These are phyloP conservation scores for Suhomyces vadensis DNA, from an alignment of 805 yeast species.

Conservation along the genomic window DNA sequence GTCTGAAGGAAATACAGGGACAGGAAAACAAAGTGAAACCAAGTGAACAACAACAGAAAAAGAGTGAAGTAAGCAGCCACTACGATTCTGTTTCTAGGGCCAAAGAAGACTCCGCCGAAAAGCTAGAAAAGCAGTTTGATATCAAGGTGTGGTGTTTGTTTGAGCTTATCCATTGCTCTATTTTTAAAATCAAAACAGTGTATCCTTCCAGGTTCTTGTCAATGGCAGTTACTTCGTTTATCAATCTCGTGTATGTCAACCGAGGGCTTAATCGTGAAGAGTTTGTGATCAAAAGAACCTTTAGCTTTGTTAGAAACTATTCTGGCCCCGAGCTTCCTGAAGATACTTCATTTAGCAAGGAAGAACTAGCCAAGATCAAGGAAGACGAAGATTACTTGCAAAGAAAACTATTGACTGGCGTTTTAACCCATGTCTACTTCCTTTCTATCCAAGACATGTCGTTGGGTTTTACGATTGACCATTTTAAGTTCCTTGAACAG, in stretches of 20 bases:
- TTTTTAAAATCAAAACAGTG: slow-evolving; percentile 62
- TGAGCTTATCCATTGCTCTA: slow-evolving; percentile 61
- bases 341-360: slow-evolving; percentile 36
- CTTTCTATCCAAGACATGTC: slow-evolving; percentile 22
- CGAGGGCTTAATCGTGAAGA: slow-evolving; percentile 21
- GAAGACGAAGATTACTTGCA: slow-evolving; percentile 64
- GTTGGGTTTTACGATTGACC: slow-evolving; percentile 26
- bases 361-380: slow-evolving; percentile 39
- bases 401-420: slow-evolving; percentile 61
- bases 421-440: slow-evolving; percentile 55
- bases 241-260: slow-evolving; percentile 46
- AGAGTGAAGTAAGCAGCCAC: too few relatives aligned
- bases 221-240: slow-evolving; percentile 61
- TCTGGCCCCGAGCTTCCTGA: slow-evolving; percentile 36
- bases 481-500: slow-evolving; percentile 12
- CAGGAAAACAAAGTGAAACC: not conserved
- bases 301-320: slow-evolving; percentile 57
- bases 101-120: not conserved
- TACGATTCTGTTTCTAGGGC: not conserved
- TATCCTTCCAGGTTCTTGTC: slow-evolving; percentile 80
- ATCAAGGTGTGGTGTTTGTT: slow-evolving; percentile 64
- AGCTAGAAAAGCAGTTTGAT: slow-evolving; percentile 39
- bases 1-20: not conserved
- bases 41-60: too few relatives aligned
- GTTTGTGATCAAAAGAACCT: slow-evolving; percentile 53